phyloP scores from a whole-genome alignment of 176 grass and related monocot species.

The Zizania latifolia region DNA sequence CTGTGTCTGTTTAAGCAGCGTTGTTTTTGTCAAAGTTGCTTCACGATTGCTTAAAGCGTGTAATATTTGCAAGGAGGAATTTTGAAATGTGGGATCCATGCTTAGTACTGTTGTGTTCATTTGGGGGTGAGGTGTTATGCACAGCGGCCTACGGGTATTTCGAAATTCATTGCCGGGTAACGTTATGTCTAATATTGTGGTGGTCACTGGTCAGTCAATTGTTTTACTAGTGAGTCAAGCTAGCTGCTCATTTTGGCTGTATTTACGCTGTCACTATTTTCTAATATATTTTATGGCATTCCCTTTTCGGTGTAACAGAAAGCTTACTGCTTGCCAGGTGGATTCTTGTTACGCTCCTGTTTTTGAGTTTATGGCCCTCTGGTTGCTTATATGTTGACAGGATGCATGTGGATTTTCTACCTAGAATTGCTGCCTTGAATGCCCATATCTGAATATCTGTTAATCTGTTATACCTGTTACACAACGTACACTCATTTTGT shows the following conservation, averaged over 20 bases:
- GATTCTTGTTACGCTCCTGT: neutral
- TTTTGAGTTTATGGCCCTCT: neutral
- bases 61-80: neutral
- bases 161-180: constrained; percentile 1
- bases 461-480: neutral
- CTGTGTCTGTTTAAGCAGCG: neutral
- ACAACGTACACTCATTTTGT: constrained; percentile 2
- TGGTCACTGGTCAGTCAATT: constrained; percentile 11
- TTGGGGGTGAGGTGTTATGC: no score
- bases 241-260: neutral
- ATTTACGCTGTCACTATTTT: neutral
- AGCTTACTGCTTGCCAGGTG: constrained; percentile 14
- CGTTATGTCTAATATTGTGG: neutral
- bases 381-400: neutral
- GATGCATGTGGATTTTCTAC: neutral
- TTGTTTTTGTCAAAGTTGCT: neutral
- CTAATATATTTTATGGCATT: neutral
- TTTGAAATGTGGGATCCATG: constrained; percentile 33
- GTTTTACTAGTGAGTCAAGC: neutral
- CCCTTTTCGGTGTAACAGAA: neutral
- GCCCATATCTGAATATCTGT: neutral
- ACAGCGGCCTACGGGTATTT: neutral
- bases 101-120: constrained; percentile 17
- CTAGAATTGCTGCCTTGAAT: neutral
- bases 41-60: neutral